Evolutionary conservation across 495 filamentous ascomycete species (phyloP).

Genomic region (Durotheca rogersii): DNA sequence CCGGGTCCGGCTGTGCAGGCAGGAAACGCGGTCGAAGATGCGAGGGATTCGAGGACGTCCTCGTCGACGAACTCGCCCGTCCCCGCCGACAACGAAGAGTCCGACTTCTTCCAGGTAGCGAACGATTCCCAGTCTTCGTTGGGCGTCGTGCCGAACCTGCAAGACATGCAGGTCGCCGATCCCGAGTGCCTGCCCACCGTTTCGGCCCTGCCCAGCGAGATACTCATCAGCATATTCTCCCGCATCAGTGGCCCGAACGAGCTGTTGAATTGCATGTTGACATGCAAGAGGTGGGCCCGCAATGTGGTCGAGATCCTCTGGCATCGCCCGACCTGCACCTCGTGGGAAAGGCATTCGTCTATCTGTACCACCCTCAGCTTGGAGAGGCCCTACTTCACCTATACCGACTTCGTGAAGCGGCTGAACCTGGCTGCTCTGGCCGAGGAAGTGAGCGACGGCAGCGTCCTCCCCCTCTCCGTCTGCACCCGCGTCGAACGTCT

Average conservation of each 20-base stretch:
- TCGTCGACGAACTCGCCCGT: slow-evolving; percentile 84
- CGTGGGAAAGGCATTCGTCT: slow-evolving; percentile 72
- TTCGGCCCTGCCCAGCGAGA: slow-evolving; percentile 83
- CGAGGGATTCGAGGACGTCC: slow-evolving; percentile 49
- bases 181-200: slow-evolving; percentile 71
- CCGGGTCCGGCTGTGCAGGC: slow-evolving; percentile 7
- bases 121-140: slow-evolving; percentile 93
- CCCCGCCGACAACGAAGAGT: slow-evolving; percentile 77
- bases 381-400: slow-evolving; percentile 73
- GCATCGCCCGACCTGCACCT: slow-evolving; percentile 89
- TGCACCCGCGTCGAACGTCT: slow-evolving; percentile 93
- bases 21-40: slow-evolving; percentile 12
- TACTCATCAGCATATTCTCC: slow-evolving; percentile 88
- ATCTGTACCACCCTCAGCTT: slow-evolving; percentile 75
- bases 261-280: slow-evolving; percentile 84
- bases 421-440: slow-evolving; percentile 83
- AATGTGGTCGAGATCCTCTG: slow-evolving; percentile 92
- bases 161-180: slow-evolving; percentile 65
- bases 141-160: slow-evolving; percentile 67
- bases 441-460: slow-evolving; percentile 81
- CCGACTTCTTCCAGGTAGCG: slow-evolving; percentile 81
- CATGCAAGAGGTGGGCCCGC: slow-evolving; percentile 86
- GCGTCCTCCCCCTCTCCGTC: slow-evolving; percentile 72
- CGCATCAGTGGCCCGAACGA: slow-evolving; percentile 75
- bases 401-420: slow-evolving; percentile 82